Percentiles rank a stretch among this genome's conserved stretches.
Evolutionary conservation across 495 filamentous ascomycete species (phyloP).

Genomic region (Aspergillus sparsus): DNA sequence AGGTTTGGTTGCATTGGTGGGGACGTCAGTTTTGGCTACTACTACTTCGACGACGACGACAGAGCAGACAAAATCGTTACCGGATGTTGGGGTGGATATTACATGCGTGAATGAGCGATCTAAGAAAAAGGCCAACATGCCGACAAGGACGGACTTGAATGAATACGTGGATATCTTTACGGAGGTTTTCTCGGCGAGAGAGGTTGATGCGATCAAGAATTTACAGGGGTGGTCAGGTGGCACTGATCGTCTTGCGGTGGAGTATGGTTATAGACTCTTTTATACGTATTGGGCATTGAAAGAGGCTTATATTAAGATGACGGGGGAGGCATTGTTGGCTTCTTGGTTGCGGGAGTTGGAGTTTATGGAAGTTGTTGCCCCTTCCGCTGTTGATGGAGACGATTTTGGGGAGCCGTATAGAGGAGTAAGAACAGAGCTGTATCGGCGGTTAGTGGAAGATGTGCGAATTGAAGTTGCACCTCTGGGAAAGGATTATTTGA

Average conservation of each 20-base stretch:
- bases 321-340: slow-evolving; percentile 82
- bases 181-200: slow-evolving; percentile 69
- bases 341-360: slow-evolving; percentile 72
- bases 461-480: slow-evolving; percentile 62
- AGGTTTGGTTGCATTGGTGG: slow-evolving; percentile 68
- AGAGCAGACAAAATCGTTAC: slow-evolving; percentile 20
- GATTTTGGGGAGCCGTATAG: slow-evolving; percentile 48
- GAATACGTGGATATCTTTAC: slow-evolving; percentile 74
- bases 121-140: slow-evolving; percentile 41
- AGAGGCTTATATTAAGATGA: slow-evolving; percentile 93
- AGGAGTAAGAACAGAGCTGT: slow-evolving; percentile 54
- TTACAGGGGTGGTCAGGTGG: slow-evolving; percentile 12
- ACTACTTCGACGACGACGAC: slow-evolving; percentile 13
- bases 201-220: slow-evolving; percentile 60
- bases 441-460: slow-evolving; percentile 49
- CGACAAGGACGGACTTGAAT: slow-evolving; percentile 56
- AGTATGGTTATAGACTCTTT: slow-evolving; percentile 70
- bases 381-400: slow-evolving; percentile 33
- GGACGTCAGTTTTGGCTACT: slow-evolving; percentile 30
- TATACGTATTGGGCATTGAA: slow-evolving; percentile 88
- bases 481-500: slow-evolving; percentile 62
- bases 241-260: slow-evolving; percentile 30
- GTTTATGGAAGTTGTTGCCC: slow-evolving; percentile 64
- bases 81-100: slow-evolving; percentile 65
- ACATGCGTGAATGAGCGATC: slow-evolving; percentile 71